Evolutionary conservation across 2,329 filamentous ascomycete species (phyloP).

Genomic region (Hypoxylon sp.): DNA sequence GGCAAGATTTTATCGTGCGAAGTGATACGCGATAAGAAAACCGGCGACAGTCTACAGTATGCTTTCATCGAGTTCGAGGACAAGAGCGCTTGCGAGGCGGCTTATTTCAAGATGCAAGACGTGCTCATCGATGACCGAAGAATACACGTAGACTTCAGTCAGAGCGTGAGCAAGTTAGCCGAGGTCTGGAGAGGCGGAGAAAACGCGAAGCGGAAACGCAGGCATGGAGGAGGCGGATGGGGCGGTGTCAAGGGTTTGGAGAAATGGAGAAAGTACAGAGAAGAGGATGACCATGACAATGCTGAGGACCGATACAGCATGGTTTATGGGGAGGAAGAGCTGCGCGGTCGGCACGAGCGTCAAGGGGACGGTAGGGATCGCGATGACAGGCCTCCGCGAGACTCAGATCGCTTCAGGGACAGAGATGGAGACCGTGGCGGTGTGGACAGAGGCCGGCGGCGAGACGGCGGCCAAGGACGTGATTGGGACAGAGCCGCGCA

Average conservation of each 20-base stretch:
- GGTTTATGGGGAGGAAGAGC: conserved; percentile 82
- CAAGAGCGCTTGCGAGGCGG: conserved; percentile 91
- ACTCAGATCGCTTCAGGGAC: conserved; percentile 29
- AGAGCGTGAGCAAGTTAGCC: conserved; percentile 89
- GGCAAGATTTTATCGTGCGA: conserved; percentile 96
- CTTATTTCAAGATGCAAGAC: conserved; percentile 99
- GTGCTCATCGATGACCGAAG: conserved; percentile 97
- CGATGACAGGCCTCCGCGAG: conserved; percentile 44
- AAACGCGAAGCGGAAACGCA: conserved; percentile 77
- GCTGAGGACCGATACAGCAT: conserved; percentile 74
- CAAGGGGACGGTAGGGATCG: conserved; percentile 52
- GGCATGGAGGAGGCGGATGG: conserved; percentile 77
- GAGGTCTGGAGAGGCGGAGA: conserved; percentile 90
- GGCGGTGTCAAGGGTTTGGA: conserved; percentile 90
- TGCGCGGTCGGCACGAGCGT: conserved; percentile 64
- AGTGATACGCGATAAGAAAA: conserved; percentile 93
- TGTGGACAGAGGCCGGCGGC: conserved; percentile 46
- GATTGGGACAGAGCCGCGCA: conserved; percentile 48
- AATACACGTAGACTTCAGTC: conserved; percentile 98
- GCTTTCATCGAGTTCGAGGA: conserved; percentile 98
- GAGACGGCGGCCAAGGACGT: conserved; percentile 8
- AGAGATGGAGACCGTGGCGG: conserved; percentile 41
- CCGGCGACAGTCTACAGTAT: conserved; percentile 95
- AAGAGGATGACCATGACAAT: conserved; percentile 64
- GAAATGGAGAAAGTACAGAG: conserved; percentile 89